Percentiles rank a stretch among this genome's conserved stretches.
Conservation (phyloP, 768 basidiomycete species). For the Hysterangium stoloniferum region DNA sequence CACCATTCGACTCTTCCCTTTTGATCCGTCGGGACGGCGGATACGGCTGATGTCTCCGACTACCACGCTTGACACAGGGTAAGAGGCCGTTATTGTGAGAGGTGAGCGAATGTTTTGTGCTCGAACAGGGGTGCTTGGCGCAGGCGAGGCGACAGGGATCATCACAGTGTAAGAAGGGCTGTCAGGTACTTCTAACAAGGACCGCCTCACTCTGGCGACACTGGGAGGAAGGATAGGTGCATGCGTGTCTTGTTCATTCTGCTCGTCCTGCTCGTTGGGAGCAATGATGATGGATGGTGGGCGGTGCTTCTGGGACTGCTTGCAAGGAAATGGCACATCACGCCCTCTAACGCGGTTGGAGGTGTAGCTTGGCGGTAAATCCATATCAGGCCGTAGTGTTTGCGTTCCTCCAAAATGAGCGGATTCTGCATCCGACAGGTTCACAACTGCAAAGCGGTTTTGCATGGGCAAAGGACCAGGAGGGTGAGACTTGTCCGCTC, state of each 20-base stretch:
- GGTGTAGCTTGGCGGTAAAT: neutral
- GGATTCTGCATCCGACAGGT: neutral
- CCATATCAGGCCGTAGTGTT: neutral
- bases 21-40: neutral
- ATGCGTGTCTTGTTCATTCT: neutral
- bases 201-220: neutral
- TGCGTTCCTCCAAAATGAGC: neutral
- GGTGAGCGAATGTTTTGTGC: neutral
- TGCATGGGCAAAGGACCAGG: too few species aligned
- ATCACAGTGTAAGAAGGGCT: neutral
- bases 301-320: too few species aligned
- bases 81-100: neutral
- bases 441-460: neutral
- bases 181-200: neutral
- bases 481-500: neutral
- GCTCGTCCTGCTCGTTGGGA: neutral
- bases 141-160: neutral
- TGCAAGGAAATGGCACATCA: neutral
- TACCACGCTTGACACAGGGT: neutral
- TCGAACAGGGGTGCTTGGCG: neutral
- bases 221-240: neutral
- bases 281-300: neutral
- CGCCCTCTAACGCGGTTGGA: neutral
- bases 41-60: neutral
- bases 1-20: neutral